Conservation (phyloP, 2,329 filamentous ascomycete genomes). For the Fusarium albosuccineum region DNA sequence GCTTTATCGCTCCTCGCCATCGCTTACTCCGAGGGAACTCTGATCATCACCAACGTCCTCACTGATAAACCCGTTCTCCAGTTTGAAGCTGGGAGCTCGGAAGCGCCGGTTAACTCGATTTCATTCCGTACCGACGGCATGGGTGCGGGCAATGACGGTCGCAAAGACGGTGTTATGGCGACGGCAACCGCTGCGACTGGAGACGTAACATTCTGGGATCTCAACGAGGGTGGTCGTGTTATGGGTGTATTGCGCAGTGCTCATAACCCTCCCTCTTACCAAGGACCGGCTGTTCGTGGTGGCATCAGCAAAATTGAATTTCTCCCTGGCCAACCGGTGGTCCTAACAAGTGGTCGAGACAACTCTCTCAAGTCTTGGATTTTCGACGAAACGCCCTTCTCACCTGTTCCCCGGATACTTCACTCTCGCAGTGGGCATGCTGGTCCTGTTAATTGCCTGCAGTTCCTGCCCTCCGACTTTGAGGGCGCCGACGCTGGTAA, state of each 20-base stretch:
- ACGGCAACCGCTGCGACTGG: conserved; percentile 84
- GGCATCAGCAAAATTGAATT: conserved; percentile 93
- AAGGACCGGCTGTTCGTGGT: conserved; percentile 70
- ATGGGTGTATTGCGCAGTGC: conserved; percentile 89
- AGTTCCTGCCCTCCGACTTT: conserved; percentile 88
- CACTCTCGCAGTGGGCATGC: conserved; percentile 92
- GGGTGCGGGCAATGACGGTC: conserved; percentile 89
- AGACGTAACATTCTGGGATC: conserved; percentile 95
- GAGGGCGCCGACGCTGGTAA: conserved; percentile 90
- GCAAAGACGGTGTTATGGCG: conserved; percentile 91
- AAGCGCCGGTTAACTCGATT: conserved; percentile 81
- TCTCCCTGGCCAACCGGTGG: conserved; percentile 86
- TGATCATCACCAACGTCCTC: conserved; percentile 86
- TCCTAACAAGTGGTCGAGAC: conserved; percentile 91
- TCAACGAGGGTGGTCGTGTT: conserved; percentile 88
- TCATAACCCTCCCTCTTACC: conserved; percentile 78
- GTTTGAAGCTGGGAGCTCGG: conserved; percentile 74
- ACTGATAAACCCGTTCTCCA: conserved; percentile 80
- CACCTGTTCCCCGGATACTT: conserved; percentile 84
- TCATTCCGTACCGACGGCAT: conserved; percentile 91
- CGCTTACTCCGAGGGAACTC: conserved; percentile 82
- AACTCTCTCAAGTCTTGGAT: conserved; percentile 98
- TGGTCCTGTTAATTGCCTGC: conserved; percentile 82
- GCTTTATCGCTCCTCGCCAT: conserved; percentile 89
- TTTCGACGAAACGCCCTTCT: conserved; percentile 92